Base-by-base conservation (phyloP, 2,329 filamentous ascomycete genomes). In the Aspergillus sp. region DNA sequence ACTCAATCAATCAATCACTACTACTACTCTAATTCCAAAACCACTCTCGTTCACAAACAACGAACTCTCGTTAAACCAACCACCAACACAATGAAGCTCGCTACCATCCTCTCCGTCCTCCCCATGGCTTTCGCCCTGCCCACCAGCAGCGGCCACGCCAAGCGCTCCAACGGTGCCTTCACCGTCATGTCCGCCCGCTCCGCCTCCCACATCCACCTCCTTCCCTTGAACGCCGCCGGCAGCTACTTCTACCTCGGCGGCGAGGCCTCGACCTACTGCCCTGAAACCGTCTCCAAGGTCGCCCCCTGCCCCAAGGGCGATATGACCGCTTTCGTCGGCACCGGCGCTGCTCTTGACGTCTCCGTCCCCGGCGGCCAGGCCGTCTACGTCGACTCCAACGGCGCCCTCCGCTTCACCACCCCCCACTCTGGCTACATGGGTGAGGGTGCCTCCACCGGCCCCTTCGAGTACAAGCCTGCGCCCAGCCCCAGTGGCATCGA, bases 361-460 rank as follows among this genome's bases (percentile, higher is more conserved):
- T 60, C 73, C 25, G 82, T 84, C 4, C 81, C 82, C 4, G 82
- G 82, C 23, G 83, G 83, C 22, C 82, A 86, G 57, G 66, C 73
- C 49, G 72, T 84, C 56, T 86, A 80, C 62, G 72, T 85, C 48
- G 69, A 66, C 3, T 69, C 75, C 3, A 63, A 72, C 22, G 83
- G 82, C 5, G 68, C 73, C 7, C 62, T 86, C 47, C 72, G 72
- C 49, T 86, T 79, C 67, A 81, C 81, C 0, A 59, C 64, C 37
- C 74, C 81, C 0, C 81, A 84, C 67, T 82, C 80, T 0, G 65
- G 63, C 2, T 66, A 58, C 48, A 74, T 76, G 4, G 80, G 81
- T 0, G 52, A 64, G 0, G 81, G 79, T 7, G 75, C 79, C 6
- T 62, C 74, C 33, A 46, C 67, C 13, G 75, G 74, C 1, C 75